Evolutionary conservation across 805 yeast species (phyloP).

Genomic region (Candida dajiaensis): DNA sequence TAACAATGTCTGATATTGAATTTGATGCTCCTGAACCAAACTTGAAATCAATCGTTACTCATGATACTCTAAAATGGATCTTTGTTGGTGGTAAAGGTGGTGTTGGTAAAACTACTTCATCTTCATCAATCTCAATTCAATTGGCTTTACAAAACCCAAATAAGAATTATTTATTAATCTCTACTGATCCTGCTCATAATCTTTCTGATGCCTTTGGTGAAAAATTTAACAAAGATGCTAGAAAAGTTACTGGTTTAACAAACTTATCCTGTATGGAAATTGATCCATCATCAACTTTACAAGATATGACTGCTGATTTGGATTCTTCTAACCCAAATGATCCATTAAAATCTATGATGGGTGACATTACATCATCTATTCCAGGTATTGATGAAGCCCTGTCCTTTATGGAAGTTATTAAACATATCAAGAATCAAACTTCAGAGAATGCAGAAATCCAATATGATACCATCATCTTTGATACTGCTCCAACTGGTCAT

Average conservation of each 20-base stretch:
- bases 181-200: conserved; percentile 98
- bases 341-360: conserved; percentile 70
- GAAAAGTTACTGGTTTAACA: conserved; percentile 81
- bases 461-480: conserved; percentile 89
- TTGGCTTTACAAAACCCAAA: conserved; percentile 76
- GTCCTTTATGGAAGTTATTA: conserved; percentile 96
- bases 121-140: conserved; percentile 92
- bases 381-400: conserved; percentile 99
- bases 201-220: conserved; percentile 97
- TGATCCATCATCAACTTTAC: conserved; percentile 91
- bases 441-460: conserved; percentile 34
- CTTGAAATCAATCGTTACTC: conserved; percentile 60
- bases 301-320: conserved; percentile 62
- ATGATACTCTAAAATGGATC: conserved; percentile 81
- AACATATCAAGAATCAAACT: conserved; percentile 82
- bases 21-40: conserved; percentile 49
- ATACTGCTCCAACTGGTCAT: conserved; percentile 99
- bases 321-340: conserved; percentile 33
- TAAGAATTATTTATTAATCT: conserved; percentile 80
- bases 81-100: conserved; percentile 99
- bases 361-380: conserved; percentile 87
- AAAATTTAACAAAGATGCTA: conserved; percentile 95
- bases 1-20: conserved; percentile 20
- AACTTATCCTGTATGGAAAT: conserved; percentile 97
- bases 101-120: conserved; percentile 97